These are phyloP conservation scores for Cokeromyces recurvatus DNA, from an alignment of 371 early-diverging fungal genomes.

Conservation along the genomic window DNA sequence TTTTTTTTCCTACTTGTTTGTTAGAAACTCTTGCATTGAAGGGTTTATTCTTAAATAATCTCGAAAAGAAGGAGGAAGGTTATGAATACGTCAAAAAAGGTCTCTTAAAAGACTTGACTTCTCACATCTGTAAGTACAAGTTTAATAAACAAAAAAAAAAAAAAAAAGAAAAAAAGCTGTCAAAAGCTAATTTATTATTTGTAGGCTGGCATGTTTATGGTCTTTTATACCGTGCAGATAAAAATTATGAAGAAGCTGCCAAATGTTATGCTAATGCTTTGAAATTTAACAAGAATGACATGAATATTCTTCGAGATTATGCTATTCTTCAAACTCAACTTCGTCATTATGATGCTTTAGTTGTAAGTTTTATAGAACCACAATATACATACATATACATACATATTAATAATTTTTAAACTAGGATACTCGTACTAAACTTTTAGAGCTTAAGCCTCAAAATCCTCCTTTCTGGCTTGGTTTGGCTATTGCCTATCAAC, in stretches of 20 bases:
- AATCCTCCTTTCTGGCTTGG: constrained; percentile 82
- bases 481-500: constrained; percentile 81
- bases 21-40: constrained; percentile 93
- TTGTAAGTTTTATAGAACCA: constrained; percentile 40
- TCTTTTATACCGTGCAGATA: constrained; percentile 84
- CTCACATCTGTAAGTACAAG: constrained; percentile 75
- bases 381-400: not conserved
- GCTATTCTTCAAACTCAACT: constrained; percentile 85
- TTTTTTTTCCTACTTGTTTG: too few species aligned
- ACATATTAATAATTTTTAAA: not conserved
- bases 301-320: constrained; percentile 87
- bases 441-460: constrained; percentile 68
- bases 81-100: constrained; percentile 87
- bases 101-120: constrained; percentile 70
- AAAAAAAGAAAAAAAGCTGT: not conserved
- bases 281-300: constrained; percentile 87
- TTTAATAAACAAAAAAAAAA: too few species aligned
- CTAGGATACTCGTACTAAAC: constrained; percentile 63
- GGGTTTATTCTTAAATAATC: constrained; percentile 83
- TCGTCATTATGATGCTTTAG: constrained; percentile 81
- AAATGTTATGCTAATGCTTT: constrained; percentile 90
- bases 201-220: constrained; percentile 97
- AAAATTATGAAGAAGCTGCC: constrained; percentile 90
- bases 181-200: not conserved
- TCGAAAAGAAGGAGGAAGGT: constrained; percentile 91